Evolutionary conservation across 352 stramenopile species (phyloP).

Genomic region (Pythium guiyangense): DNA sequence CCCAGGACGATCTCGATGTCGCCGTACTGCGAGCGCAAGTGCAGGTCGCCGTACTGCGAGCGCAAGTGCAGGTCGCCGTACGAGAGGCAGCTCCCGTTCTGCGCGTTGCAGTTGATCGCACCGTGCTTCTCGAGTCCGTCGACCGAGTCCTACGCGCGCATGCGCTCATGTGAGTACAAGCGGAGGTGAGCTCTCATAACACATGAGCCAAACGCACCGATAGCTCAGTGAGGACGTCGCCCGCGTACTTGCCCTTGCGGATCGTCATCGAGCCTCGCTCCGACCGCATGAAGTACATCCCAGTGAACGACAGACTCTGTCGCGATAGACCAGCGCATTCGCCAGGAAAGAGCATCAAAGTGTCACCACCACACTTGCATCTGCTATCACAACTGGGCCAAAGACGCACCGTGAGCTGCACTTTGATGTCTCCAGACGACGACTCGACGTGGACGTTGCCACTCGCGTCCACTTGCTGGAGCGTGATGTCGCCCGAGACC

Average conservation of each 20-base stretch:
- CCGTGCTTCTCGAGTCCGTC: constrained; percentile 41
- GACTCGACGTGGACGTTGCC: constrained; percentile 66
- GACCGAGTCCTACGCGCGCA: neutral
- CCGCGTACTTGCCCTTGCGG: constrained; percentile 48
- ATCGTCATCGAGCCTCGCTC: constrained; percentile 56
- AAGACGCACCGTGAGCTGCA: constrained; percentile 39
- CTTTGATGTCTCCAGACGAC: constrained; percentile 48
- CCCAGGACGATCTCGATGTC: constrained; percentile 67
- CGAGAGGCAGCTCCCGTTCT: constrained; percentile 49
- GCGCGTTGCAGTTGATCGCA: constrained; percentile 60
- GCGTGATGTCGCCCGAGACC: constrained; percentile 46
- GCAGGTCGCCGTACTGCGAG: constrained; percentile 52
- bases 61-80: constrained; percentile 61
- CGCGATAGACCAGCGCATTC: no score
- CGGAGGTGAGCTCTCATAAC: no score
- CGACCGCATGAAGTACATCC: constrained; percentile 65
- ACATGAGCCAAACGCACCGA: constrained; percentile 10
- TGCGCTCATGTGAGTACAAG: no score
- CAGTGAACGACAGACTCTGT: constrained; percentile 48
- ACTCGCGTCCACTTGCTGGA: constrained; percentile 41
- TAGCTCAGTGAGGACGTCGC: constrained; percentile 32
- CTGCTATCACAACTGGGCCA: neutral
- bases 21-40: constrained; percentile 54
- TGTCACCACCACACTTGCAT: no score
- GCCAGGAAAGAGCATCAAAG: no score